Evolutionary conservation across 2,329 filamentous ascomycete genomes (phyloP).

Genomic region (Alternaria sp.): DNA sequence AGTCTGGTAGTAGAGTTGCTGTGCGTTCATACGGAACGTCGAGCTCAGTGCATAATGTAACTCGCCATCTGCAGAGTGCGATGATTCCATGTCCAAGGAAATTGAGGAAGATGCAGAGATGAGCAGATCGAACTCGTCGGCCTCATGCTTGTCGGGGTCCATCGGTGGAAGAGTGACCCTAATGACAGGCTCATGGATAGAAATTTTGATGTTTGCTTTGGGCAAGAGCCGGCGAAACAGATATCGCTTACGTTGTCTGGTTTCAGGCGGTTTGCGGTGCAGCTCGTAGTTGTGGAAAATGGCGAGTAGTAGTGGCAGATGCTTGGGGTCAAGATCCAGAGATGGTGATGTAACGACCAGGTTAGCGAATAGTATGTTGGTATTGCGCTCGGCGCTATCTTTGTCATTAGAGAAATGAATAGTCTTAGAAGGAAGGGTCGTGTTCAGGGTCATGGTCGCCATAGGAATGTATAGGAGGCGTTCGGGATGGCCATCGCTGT

Average conservation of each 20-base stretch:
- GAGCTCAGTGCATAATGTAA: constrained; percentile 86
- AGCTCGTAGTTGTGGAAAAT: constrained; percentile 64
- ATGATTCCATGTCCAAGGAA: constrained; percentile 91
- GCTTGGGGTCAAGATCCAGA: constrained; percentile 88
- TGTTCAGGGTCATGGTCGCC: constrained; percentile 94
- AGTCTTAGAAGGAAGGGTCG: constrained; percentile 92
- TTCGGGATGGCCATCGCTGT: constrained; percentile 84
- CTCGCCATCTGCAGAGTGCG: constrained; percentile 84
- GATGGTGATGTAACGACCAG: constrained; percentile 95
- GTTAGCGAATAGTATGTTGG: constrained; percentile 96
- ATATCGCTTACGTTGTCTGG: constrained; percentile 55
- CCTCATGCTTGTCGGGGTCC: constrained; percentile 60
- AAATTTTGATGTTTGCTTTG: constrained; percentile 93
- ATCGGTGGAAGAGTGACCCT: constrained; percentile 86
- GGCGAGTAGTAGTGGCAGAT: constrained; percentile 83
- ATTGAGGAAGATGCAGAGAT: constrained; percentile 95
- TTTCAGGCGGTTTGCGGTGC: constrained; percentile 29
- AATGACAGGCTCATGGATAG: constrained; percentile 93
- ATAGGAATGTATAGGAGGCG: constrained; percentile 93
- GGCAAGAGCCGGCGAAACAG: constrained; percentile 90
- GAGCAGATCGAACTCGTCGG: constrained; percentile 90
- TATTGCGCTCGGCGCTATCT: constrained; percentile 83
- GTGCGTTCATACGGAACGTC: constrained; percentile 80
- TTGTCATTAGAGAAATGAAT: constrained; percentile 75
- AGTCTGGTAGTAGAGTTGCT: constrained; percentile 94